Evolutionary conservation across 1,284 basidiomycete genomes (phyloP).

Genomic region (Ceratobasidium sp.): DNA sequence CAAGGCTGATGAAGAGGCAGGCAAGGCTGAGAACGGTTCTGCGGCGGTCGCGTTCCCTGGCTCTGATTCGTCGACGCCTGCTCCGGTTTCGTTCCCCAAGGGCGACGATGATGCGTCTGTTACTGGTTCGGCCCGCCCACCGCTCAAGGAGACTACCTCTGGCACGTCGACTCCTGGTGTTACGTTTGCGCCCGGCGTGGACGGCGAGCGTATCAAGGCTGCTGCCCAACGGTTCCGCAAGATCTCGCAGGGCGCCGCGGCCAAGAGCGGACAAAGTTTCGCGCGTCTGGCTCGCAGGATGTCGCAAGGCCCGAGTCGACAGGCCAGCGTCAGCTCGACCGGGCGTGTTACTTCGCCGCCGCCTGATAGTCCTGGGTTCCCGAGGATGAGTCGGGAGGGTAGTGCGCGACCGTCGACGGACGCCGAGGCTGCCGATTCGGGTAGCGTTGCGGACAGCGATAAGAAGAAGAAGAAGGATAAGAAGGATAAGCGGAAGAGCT

Average conservation of each 20-base stretch:
- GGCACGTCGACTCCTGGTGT: constrained; percentile 13
- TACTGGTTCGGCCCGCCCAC: constrained; percentile 23
- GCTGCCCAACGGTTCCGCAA: constrained; percentile 28
- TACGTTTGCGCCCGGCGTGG: constrained; percentile 17
- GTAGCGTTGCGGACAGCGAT: constrained; percentile 36
- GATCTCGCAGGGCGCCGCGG: constrained; percentile 23
- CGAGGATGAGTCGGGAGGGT: constrained; percentile 4
- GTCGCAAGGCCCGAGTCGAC: constrained; percentile 34
- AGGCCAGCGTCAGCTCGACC: constrained; percentile 21
- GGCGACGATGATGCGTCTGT: constrained; percentile 23
- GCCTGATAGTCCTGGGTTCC: constrained; percentile 23
- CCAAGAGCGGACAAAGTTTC: constrained; percentile 35
- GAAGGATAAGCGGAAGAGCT: constrained; percentile 41
- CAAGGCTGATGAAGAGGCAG: constrained; percentile 6
- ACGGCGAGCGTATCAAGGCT: constrained; percentile 27
- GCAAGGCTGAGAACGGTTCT: neutral
- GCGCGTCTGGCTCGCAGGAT: constrained; percentile 23
- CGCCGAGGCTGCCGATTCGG: neutral
- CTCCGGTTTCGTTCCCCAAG: constrained; percentile 32
- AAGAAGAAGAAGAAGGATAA: constrained; percentile 46
- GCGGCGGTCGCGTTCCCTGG: constrained; percentile 10
- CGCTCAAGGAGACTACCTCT: constrained; percentile 13
- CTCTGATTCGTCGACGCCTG: neutral
- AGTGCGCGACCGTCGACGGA: neutral
- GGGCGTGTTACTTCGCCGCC: neutral